Evolutionary conservation across 768 basidiomycete genomes (phyloP), one percentile per base, ranked within the genome.

Genomic region (Boletus rex-veris): DNA sequence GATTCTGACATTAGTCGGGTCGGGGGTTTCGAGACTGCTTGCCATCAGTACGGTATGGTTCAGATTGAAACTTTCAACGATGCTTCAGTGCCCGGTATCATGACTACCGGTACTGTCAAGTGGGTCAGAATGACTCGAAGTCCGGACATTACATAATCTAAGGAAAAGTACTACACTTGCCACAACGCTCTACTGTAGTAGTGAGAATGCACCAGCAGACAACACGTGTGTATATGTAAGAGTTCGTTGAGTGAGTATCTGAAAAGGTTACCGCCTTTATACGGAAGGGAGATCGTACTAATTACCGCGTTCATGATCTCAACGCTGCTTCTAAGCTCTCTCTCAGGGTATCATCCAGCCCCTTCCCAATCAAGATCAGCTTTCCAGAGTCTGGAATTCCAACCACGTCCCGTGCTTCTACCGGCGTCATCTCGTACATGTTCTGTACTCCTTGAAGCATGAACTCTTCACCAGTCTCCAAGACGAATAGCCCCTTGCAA

Each of bases 401-500:
- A 24, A 82, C 50, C 19, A 62, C 44, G 8, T 68, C 72, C 52
- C 67, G 68, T 39, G 65, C 70, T n/a, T 62, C 63, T 38, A 84
- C 73, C 46, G 76, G 70, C 0, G 69, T 65, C 14, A 95, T 80
- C 61, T 99, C 96, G 66, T 95, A 99, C 69, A 98, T 79, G 60
- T 76, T 91, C 59, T 91, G 77, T 12, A 99, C 97, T 3, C 95
- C 97, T 66, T 99, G 97, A 42, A 99, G 72, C 49, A 98, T 82
- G 60, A 85, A 80, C 52, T 80, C 76, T 48, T 79, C 74, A 3
- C 88, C 88, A 0, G 72, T 69, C 3, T 76, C 68, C 10, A 76
- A 73, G 16, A 69, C 69, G 58, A 96, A 84, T 18, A 93, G 75
- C 8, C 95, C 96, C 67, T 99, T 98, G 63, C 92, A 91, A 15